Base-by-base conservation (phyloP, 768 basidiomycete genomes). In the Hericium rajendrae region DNA sequence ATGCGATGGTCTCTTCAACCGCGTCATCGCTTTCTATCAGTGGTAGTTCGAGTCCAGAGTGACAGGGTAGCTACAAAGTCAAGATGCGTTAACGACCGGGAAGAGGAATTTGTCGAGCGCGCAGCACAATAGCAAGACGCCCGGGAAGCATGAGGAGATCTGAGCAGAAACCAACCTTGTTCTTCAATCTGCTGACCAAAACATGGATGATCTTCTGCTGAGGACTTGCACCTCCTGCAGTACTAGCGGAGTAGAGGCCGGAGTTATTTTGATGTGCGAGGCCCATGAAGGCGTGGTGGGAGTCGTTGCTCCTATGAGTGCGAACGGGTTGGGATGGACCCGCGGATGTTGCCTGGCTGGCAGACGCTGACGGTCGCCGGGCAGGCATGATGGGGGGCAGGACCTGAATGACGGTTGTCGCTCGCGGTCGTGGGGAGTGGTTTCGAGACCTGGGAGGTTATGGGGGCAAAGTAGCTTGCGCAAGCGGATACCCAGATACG, bases 181-280 rank as follows among this genome's bases (percentile, higher is more conserved):
- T 80, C 72, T 84, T 87, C 66, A 94, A 72, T 65, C 91, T 78
- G 64, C 82, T 85, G 38, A 94, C 88, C 60, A 94, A 74, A 8
- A 84, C 84, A 61, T 84, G 80, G 38, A 94, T 84, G 54, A 91
- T 82, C 76, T 85, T 91, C 72, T 90, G 86, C 67, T 94, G 88
- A 1, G 86, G 85, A 2, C 81, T 82, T 8, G 78, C 18, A 55
- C 57, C 61, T 54, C 48, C 58, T 38, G 54, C 62, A 13, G 69
- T 67, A 32, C 65, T 64, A 16, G 72, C 63, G 32, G 73, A 69
- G 65, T 75, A 62, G n/a, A 76, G 10, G 64, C 49, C 28, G 15
- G 69, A 48, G 62, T 62, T 55, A 52, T 63, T 26, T 57, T 62
- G 60, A 57, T 48, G 50, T 59, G 56, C 20, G 59, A 40, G 57